Conservation (phyloP, 2,329 filamentous ascomycete genomes). For the Ascochyta fabae region DNA sequence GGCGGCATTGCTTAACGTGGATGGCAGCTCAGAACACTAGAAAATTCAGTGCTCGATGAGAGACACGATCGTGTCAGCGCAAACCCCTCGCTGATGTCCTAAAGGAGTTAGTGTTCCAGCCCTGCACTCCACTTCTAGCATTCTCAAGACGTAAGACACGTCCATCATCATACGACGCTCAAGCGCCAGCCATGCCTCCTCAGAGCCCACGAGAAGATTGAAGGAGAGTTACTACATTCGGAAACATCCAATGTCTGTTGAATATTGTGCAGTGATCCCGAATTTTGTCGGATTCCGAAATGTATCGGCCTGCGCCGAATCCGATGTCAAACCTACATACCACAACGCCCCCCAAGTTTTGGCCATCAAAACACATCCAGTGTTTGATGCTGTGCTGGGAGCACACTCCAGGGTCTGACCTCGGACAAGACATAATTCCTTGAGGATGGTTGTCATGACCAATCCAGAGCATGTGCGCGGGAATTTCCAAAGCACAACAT, state of each 20-base stretch:
- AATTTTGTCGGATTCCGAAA: neutral
- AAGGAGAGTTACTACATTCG: neutral
- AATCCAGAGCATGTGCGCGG: too few species aligned
- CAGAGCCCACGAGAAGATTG: neutral
- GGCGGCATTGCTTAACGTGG: conserved; percentile 26
- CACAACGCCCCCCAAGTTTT: too few species aligned
- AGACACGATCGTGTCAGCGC: too few species aligned
- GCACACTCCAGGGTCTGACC: neutral
- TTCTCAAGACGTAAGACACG: neutral
- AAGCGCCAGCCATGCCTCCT: neutral
- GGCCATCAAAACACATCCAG: too few species aligned
- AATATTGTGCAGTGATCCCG: conserved; percentile 3
- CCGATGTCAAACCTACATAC: neutral
- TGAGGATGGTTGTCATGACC: too few species aligned
- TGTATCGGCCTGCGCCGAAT: neutral
- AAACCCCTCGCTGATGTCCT: too few species aligned
- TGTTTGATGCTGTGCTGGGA: too few species aligned
- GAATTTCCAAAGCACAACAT: too few species aligned
- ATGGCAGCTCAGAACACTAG: neutral
- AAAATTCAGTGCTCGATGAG: neutral
- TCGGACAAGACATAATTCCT: too few species aligned
- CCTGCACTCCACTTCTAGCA: neutral
- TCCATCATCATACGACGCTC: neutral
- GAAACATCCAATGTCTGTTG: neutral
- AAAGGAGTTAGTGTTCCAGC: too few species aligned